Evolutionary conservation across 176 grass and related monocot species (phyloP), one percentile per base, ranked within the genome.

Genomic region (Triticum monococcum): DNA sequence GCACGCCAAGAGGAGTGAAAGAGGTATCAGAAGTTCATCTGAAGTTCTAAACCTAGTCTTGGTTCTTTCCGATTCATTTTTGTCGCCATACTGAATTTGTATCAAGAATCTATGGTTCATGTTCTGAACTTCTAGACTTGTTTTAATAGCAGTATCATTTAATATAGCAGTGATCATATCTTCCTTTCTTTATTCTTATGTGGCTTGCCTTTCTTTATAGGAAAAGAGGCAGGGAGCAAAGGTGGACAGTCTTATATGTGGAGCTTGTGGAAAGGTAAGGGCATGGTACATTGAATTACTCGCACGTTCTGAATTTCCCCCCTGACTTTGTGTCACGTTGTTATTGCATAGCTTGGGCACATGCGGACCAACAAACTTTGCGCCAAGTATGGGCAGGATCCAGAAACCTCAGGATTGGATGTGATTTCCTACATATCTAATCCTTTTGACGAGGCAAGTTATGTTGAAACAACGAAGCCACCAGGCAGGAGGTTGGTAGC

Each of bases 311-410:
- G 61, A 45, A 83, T 45, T 22, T 30, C 20, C 76, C 84, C 68
- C 40, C 24, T 73, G 22, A 77, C 26, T 64, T 78, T 35, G 3
- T 87, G n/a, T 86, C 65, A 57, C 50, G 79, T 64, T 79, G 52
- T 62, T 86, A 25, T 46, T 86, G 52, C 46, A 78, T 87, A 98
- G 97, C 84, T 94, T 82, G 97, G 97, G 24, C 97, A 98, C 83
- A 98, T 98, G 97, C 81, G 97, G 32, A 98, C 94, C 83, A 98
- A 98, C 85, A 98, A 98, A 87, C 87, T 92, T 50, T 98, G 97
- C 87, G 88, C 97, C 22, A 96, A 96, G 68, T 96, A 98, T 80
- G 79, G 97, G 67, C 92, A 98, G 81, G 97, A 96, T 78, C 85
- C 79, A 78, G 92, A 96, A 85, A 67, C 81, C 45, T 88, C 82